Evolutionary conservation across 108 stramenopile genomes (phyloP), one percentile per base, ranked within the genome.

Genomic region (Licmophora abbreviata): DNA sequence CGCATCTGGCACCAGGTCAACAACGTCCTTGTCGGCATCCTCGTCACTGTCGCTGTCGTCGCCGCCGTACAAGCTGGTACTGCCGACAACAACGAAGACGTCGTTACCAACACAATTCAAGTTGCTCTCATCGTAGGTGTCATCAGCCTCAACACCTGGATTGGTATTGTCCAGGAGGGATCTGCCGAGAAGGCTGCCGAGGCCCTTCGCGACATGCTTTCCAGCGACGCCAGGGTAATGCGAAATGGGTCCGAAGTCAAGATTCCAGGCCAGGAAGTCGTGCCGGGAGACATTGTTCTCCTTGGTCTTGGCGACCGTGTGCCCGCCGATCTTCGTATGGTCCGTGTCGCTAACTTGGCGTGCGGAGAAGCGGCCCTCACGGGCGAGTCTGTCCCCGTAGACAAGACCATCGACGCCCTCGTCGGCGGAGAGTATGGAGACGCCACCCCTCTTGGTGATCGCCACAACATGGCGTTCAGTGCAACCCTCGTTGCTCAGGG

Each of bases 401-500:
- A 88, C 48, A 95, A 95, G 77, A 51, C 40, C 10, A 48, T 51
- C 33, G 76, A 67, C 23, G 56, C 71, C 20, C 81, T 88, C 47
- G 48, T 40, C 12, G 46, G 67, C 17, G 21, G 24, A 2, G 20
- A 47, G 25, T 49, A 77, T 36, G 68, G 82, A 21, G 75, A 68
- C 29, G 54, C 51, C 29, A 76, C 76, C 44, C 90, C 79, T 38
- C 77, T 96, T 44, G 92, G 92, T 29, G 81, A 87, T 48, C 64
- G 85, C 34, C 64, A 82, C 56, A 84, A 74, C 55, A 93, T 93
- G 92, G 71, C 63, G 51, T 95, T 93, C 70, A 59, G 67, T 53
- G 88, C 92, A 12, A 97, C 95, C 24, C 85, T 94, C 49, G 75
- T 98, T 34, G 76, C 93, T 2, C 77, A 79, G 56, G 97, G 97